phyloP scores from a whole-genome alignment of 768 basidiomycete genomes.

The Lactifluus hygrophoroides region DNA sequence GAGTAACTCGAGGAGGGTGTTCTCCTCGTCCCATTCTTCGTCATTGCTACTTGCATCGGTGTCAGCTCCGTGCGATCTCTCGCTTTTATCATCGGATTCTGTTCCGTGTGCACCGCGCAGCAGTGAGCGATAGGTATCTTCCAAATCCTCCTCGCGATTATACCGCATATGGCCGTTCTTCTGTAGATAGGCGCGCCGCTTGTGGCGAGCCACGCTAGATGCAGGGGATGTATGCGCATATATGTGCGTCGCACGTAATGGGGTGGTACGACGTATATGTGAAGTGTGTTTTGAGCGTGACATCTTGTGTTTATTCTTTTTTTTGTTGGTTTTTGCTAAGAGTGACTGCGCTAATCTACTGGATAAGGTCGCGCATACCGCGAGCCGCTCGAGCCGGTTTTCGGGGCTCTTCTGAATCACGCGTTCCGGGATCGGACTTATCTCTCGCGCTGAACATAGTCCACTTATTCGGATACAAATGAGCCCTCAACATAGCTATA shows the following conservation, averaged over 20 bases:
- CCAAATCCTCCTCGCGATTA: not conserved
- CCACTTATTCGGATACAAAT: too few species aligned
- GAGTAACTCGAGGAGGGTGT: slow-evolving; percentile 4
- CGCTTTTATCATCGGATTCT: not conserved
- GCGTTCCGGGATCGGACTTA: too few species aligned
- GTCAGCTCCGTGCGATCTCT: not conserved
- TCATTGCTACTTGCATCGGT: not conserved
- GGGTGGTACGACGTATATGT: not conserved
- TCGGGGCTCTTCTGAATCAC: too few species aligned
- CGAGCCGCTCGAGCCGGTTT: too few species aligned
- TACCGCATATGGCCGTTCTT: not conserved
- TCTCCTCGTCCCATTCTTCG: slow-evolving; percentile 6
- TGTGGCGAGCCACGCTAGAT: not conserved
- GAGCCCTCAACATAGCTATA: too few species aligned
- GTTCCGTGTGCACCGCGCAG: not conserved
- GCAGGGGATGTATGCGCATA: slow-evolving; percentile 1
- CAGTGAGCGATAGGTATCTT: not conserved
- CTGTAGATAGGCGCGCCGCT: not conserved
- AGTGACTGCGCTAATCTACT: too few species aligned
- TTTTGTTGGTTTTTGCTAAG: too few species aligned
- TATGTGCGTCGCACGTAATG: not conserved
- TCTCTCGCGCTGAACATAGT: too few species aligned
- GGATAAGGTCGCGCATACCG: too few species aligned
- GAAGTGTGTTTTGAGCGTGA: not conserved
- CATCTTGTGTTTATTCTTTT: not conserved